A percentile compares a stretch with the other conserved stretches of the same genome.
Evolutionary conservation across 1,139 yeast species (phyloP).

Genomic region (Kodamaea anthophila): DNA sequence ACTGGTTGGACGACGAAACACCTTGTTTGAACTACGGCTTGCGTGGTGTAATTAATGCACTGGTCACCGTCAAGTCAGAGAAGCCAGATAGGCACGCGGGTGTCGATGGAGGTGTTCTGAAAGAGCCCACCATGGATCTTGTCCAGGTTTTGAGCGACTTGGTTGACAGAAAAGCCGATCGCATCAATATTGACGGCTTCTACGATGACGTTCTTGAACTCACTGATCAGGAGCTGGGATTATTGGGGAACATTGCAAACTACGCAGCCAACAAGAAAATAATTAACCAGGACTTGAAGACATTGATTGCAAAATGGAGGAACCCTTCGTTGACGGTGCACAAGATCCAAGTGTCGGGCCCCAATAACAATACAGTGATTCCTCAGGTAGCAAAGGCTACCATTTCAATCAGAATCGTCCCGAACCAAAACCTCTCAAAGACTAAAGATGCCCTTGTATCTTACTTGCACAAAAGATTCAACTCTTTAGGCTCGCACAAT

Average conservation of each 20-base stretch:
- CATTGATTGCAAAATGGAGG: slow-evolving; percentile 82
- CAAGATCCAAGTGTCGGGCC: slow-evolving; percentile 80
- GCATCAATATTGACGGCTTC: slow-evolving; percentile 62
- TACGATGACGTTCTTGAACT: slow-evolving; percentile 59
- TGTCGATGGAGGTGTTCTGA: slow-evolving; percentile 86
- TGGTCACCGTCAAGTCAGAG: slow-evolving; percentile 63
- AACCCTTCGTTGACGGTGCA: slow-evolving; percentile 90
- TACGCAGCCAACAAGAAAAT: slow-evolving; percentile 20
- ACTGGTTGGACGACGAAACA: slow-evolving; percentile 84
- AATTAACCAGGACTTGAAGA: slow-evolving; percentile 34
- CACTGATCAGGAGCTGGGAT: slow-evolving; percentile 46
- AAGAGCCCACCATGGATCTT: slow-evolving; percentile 87
- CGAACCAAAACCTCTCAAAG: slow-evolving; percentile 66
- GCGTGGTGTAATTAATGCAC: slow-evolving; percentile 81
- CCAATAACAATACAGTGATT: slow-evolving; percentile 83
- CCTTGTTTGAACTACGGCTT: slow-evolving; percentile 94
- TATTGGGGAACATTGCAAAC: slow-evolving; percentile 58
- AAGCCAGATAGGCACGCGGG: slow-evolving; percentile 93
- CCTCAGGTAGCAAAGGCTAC: slow-evolving; percentile 76
- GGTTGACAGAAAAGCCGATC: slow-evolving; percentile 40
- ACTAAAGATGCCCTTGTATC: slow-evolving; percentile 47
- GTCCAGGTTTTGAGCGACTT: slow-evolving; percentile 63
- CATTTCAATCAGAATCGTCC: slow-evolving; percentile 80
- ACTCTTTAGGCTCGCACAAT: slow-evolving; percentile 51
- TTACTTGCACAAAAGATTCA: slow-evolving; percentile 43